These are phyloP conservation scores for Larix kaempferi DNA, from an alignment of 75 land plant genomes.

Conservation along the genomic window DNA sequence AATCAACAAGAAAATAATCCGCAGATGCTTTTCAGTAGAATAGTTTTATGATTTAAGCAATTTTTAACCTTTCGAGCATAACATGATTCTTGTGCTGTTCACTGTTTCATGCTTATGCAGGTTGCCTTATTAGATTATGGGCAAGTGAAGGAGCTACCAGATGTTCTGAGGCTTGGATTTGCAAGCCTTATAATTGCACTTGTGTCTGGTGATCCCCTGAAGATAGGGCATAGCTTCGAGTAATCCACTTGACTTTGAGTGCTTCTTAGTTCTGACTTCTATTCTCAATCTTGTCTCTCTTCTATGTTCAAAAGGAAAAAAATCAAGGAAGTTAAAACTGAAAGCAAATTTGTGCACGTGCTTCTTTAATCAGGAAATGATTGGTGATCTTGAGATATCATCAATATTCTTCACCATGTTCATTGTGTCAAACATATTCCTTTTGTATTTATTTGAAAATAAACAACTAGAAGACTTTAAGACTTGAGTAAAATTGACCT, in stretches of 20 bases:
- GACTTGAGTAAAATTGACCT: background rate
- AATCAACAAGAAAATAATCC: background rate
- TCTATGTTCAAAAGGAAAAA: background rate
- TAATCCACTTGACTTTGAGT: slow-evolving; percentile 15
- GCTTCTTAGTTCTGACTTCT: slow-evolving; percentile 8
- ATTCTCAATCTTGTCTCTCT: background rate
- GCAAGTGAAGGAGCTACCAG: slow-evolving; percentile 89
- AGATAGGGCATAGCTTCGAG: slow-evolving; percentile 58
- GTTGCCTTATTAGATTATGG: slow-evolving; percentile 95
- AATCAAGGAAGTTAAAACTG: background rate
- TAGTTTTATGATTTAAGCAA: background rate
- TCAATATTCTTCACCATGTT: background rate
- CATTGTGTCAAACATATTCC: background rate
- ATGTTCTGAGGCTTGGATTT: slow-evolving; percentile 69
- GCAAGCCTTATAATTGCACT: slow-evolving; percentile 80
- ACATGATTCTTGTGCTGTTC: background rate
- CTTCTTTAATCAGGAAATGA: background rate
- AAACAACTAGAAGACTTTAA: background rate
- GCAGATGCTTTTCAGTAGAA: background rate
- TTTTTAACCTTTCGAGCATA: no score
- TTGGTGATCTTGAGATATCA: background rate
- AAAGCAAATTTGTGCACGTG: background rate
- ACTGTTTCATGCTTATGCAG: slow-evolving; percentile 23
- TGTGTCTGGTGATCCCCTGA: slow-evolving; percentile 56
- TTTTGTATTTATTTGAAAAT: background rate